phyloP scores from a whole-genome alignment of 345 rosid species.

The Rhizophora apiculata region DNA sequence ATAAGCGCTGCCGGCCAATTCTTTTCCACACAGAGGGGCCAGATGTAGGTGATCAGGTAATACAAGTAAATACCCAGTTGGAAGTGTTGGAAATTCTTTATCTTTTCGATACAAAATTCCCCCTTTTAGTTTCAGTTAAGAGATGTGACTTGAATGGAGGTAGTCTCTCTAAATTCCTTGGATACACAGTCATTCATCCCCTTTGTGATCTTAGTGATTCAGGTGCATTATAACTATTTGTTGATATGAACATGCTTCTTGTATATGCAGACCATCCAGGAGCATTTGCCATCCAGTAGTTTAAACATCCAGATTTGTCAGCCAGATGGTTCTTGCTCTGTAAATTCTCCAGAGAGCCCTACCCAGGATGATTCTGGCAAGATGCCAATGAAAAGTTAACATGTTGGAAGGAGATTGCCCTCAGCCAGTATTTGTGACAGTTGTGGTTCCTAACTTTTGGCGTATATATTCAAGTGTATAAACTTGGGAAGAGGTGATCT shows the following conservation, averaged over 20 bases:
- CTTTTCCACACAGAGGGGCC: slow-evolving; percentile 66
- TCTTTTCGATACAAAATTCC: too few relatives aligned
- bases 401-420: slow-evolving; percentile 15
- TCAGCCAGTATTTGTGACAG: slow-evolving; percentile 15
- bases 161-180: too few relatives aligned
- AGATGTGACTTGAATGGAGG: not conserved
- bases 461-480: slow-evolving; percentile 37
- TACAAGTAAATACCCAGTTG: not conserved
- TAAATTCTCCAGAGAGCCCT: slow-evolving; percentile 33
- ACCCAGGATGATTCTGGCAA: slow-evolving; percentile 9
- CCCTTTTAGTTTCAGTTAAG: not conserved
- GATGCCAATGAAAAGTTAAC: slow-evolving; percentile 25
- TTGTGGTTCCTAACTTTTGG: slow-evolving; percentile 29
- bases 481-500: slow-evolving; percentile 35
- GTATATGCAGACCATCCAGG: slow-evolving; percentile 32
- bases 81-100: not conserved
- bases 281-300: slow-evolving; percentile 34
- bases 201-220: not conserved
- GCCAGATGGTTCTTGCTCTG: slow-evolving; percentile 26
- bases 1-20: slow-evolving; percentile 74
- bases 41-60: slow-evolving; percentile 61
- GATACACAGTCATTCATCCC: too few relatives aligned
- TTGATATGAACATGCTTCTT: not conserved
- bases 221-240: not conserved
- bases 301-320: slow-evolving; percentile 43